phyloP scores from a whole-genome alignment of 2,329 filamentous ascomycete species.

The Botrytis cinerea region DNA sequence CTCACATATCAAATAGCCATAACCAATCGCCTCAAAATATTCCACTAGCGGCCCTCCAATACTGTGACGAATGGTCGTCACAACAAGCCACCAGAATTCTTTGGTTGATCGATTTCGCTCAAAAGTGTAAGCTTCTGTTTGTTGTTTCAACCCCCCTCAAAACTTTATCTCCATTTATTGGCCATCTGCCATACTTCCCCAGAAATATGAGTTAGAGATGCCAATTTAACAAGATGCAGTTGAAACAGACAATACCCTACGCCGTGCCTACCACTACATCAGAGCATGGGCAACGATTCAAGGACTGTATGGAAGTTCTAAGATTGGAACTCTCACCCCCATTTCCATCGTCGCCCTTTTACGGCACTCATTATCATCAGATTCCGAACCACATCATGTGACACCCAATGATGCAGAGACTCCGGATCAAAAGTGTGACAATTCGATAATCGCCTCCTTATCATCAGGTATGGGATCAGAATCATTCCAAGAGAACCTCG shows the following conservation, averaged over 20 bases:
- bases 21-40: too few species aligned
- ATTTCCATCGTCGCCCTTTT: background rate
- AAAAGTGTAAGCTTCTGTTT: background rate
- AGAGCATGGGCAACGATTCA: conserved; percentile 24
- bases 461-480: background rate
- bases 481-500: background rate
- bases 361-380: background rate
- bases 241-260: background rate
- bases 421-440: background rate
- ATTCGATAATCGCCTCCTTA: background rate
- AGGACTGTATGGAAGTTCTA: background rate
- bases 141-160: background rate
- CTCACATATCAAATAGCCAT: background rate
- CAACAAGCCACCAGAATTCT: background rate
- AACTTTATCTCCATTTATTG: background rate
- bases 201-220: background rate
- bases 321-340: background rate
- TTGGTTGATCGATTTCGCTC: background rate
- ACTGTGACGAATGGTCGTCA: background rate
- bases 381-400: background rate
- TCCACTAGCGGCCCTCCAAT: background rate
- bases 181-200: too few species aligned
- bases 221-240: background rate
- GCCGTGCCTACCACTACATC: conserved; percentile 22
- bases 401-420: background rate